These are phyloP conservation scores for Bombardia bombarda DNA, from an alignment of 495 filamentous ascomycete species.

Conservation along the genomic window DNA sequence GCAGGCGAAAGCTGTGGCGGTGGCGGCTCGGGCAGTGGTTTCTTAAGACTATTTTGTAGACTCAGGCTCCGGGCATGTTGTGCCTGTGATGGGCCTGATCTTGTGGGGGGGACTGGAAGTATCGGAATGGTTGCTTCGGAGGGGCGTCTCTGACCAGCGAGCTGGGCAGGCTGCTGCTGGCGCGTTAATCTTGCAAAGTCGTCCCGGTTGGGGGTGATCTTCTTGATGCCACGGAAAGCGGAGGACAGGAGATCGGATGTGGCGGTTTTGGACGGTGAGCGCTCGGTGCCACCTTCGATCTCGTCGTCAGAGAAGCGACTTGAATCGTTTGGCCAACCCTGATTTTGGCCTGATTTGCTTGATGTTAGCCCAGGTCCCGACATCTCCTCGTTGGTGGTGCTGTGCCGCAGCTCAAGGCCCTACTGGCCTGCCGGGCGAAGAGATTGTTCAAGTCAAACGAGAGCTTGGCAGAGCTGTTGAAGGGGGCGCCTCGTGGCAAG, in stretches of 20 bases:
- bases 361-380: conserved; percentile 24
- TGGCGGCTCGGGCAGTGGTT: conserved; percentile 43
- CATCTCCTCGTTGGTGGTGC: conserved; percentile 15
- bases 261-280: conserved; percentile 23
- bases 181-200: conserved; percentile 24
- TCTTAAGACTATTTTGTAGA: conserved; percentile 41
- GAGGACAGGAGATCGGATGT: conserved; percentile 38
- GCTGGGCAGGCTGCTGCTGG: conserved; percentile 21
- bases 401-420: conserved; percentile 5
- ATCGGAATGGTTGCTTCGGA: conserved; percentile 15
- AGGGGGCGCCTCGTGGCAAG: background rate
- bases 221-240: conserved; percentile 43
- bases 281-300: conserved; percentile 27
- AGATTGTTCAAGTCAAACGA: background rate
- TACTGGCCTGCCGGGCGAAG: conserved; percentile 3
- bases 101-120: too few species aligned
- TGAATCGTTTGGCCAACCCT: conserved; percentile 13
- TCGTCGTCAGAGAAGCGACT: conserved; percentile 30
- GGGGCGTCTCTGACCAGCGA: conserved; percentile 21
- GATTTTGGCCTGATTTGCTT: conserved; percentile 19
- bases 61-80: conserved; percentile 44
- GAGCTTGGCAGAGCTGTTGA: background rate
- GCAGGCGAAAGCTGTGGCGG: conserved; percentile 30
- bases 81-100: conserved; percentile 10
- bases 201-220: conserved; percentile 34